Base-by-base conservation (phyloP, 495 filamentous ascomycete species). In the Talaromyces liani region DNA sequence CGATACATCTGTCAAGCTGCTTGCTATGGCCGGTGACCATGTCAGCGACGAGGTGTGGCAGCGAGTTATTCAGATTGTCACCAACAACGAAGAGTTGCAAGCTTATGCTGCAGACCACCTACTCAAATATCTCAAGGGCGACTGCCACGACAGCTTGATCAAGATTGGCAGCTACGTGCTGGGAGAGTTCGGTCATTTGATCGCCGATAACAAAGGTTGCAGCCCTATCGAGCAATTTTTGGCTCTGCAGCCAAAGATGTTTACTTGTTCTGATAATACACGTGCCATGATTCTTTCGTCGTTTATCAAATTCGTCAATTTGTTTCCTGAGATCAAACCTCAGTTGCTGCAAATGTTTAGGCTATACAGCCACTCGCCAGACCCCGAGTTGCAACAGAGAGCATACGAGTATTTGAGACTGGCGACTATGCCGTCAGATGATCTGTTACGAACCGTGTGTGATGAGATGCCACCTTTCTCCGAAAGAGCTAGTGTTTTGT, bases 11-110 rank as follows among this genome's bases (percentile, higher is more conserved):
- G 78, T 99, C 66, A 90, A 93, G 59, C 84, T 99, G 29, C 90
- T 99, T 63, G 92, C 95, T 27, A 90, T 97, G 82, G 95, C 95
- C 9, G 95, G 95, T 64, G 95, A 99, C 69, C 95, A 98, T 76
- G 93, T 99, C 61, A 97, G 93, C 74, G 95, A 99, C 61, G 95
- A 99, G 77, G 95, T 99, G 25, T 99, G 95, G 95, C 95, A 99
- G 67, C 88, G 95, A 67, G 93, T 99, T 62, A 97, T 97, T 66
- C 95, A 98, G 74, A 98, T 99, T 67, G 93, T 99, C 63, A 97
- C 95, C 41, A 99, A 99, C 77, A 99, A 99, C 75, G 95, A 99
- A 71, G 93, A 97, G 73, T 81, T 98, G 45, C 94, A 98, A 77
- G 89, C 95, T 2, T 98, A 98, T 74, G 94, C 94, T 0, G 93